Evolutionary conservation across 306 rosid genomes (phyloP), one percentile per base, ranked within the genome.

Genomic region (Begonia loranthoides): DNA sequence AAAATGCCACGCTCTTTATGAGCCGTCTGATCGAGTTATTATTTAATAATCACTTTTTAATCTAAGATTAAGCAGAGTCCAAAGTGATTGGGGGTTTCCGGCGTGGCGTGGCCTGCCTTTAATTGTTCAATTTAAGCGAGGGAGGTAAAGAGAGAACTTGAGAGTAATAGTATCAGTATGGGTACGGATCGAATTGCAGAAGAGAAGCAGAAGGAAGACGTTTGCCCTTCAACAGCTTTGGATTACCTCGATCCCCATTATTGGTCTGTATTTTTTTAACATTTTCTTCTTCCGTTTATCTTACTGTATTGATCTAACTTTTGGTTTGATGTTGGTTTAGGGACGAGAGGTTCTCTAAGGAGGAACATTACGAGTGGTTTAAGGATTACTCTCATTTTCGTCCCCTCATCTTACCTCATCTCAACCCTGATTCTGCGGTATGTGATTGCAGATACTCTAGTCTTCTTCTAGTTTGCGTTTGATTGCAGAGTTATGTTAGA

Each of bases 371-470:
- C 41, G 97, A 89, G 56, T 89, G 97, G 95, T 71, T 89, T 68
- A 89, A 85, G 60, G 95, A 89, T 60, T 85, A 85, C 53, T 85
- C 94, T 63, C 94, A 85, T 54, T 89, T 89, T 56, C 94, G 94
- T 9, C 94, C 85, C 76, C 80, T 79, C 43, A 71, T 89, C 72
- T 81, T 77, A 61, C 69, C 95, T 56, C 78, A 79, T 74, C 73
- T 85, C 44, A 57, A 68, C 12, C 72, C 85, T 41, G 66, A 48
- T 53, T 75, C 79, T 53, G 74, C 81, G 54, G 93, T 87, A 74
- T 28, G 34, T 28, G 34, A 28, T 28, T 28, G 34, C 34, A 28
- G 34, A 28, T 4, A 28, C 34, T 28, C 34, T 0, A 28, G 34
- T 28, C 34, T n/a, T 17, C 40, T 10, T 38, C 53, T 51, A 39